Base-by-base conservation (phyloP, 768 basidiomycete genomes). In the Myochromella boudieri region DNA sequence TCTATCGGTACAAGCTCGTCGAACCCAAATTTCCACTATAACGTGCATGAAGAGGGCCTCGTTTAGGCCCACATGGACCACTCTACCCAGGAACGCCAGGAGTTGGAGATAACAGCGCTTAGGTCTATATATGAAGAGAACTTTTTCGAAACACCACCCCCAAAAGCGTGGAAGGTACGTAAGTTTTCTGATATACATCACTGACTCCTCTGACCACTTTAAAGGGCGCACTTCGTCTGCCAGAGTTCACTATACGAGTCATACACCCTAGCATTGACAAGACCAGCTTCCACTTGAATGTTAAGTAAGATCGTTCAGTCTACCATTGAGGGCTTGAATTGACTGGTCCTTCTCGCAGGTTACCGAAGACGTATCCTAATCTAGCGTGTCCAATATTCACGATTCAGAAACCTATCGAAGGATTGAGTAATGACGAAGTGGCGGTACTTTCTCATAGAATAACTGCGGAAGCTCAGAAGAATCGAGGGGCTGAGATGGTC, bases 321-420 rank as follows among this genome's bases (percentile, higher is more conserved):
- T n/a, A n/a, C n/a, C n/a, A n/a, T n/a, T n/a, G n/a, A n/a, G n/a
- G n/a, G n/a, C n/a, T n/a, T n/a, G n/a, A n/a, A n/a, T n/a, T n/a
- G n/a, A n/a, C n/a, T n/a, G n/a, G n/a, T n/a, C 44, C 48, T 51
- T 43, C 18, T 12, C 12, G 20, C 28, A 91, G 87, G 62, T 81
- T 91, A 48, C 87, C 90, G 3, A 88, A 83, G 65, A 89, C 87
- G 42, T 92, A 92, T 59, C 90, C 90, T n/a, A 68, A 69, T 3
- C 76, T 85, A 43, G 82, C 86, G 21, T 77, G 73, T 32, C 84
- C 89, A 6, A 77, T 73, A 1, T 87, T 92, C 53, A 71, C 77
- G 6, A 76, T 90, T 31, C 78, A 85, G 61, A 84, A 79, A 56
- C 85, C 85, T 17, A 71, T 77, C 42, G 67, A 72, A 26, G 87